Conservation (phyloP, 1,139 yeast genomes). For the Suhomyces anneliseae region DNA sequence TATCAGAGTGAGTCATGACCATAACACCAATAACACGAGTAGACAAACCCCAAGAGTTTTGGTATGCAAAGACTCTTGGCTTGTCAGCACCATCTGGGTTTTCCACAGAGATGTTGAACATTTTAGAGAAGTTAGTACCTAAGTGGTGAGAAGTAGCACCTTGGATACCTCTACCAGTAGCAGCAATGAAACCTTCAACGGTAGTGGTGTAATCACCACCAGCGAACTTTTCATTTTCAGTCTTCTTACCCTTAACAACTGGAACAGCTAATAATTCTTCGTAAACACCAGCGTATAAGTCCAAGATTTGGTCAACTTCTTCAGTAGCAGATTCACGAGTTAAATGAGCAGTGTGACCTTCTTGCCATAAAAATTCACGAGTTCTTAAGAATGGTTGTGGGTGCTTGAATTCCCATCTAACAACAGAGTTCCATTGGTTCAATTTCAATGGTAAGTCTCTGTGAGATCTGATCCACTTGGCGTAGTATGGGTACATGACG, state of each 20-base stretch:
- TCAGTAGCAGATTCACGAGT: slow-evolving; percentile 74
- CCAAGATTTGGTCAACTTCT: slow-evolving; percentile 86
- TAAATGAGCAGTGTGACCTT: slow-evolving; percentile 97
- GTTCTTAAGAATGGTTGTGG: slow-evolving; percentile 99
- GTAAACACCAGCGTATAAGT: slow-evolving; percentile 80
- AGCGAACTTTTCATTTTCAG: slow-evolving; percentile 97
- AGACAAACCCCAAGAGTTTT: slow-evolving; percentile 99
- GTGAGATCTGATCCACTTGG: slow-evolving; percentile 98
- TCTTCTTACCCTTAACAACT: slow-evolving; percentile 90
- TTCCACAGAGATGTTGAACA: slow-evolving; percentile 95
- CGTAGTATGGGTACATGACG: slow-evolving; percentile 98
- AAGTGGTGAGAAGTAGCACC: slow-evolving; percentile 98
- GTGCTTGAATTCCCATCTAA: slow-evolving; percentile 99
- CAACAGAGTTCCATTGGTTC: slow-evolving; percentile 99
- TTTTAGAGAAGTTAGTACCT: slow-evolving; percentile 97
- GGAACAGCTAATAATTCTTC: slow-evolving; percentile 96
- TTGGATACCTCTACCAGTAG: slow-evolving; percentile 99
- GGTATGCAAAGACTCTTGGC: slow-evolving; percentile 86
- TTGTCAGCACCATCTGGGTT: slow-evolving; percentile 88
- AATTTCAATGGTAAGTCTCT: slow-evolving; percentile 94
- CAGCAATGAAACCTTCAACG: slow-evolving; percentile 94
- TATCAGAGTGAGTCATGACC: slow-evolving; percentile 98
- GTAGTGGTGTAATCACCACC: slow-evolving; percentile 97
- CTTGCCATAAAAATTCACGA: slow-evolving; percentile 99
- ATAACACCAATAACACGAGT: slow-evolving; percentile 99